Base-by-base conservation (phyloP, 2,329 filamentous ascomycete genomes). In the Emmonsiellopsis sp. region DNA sequence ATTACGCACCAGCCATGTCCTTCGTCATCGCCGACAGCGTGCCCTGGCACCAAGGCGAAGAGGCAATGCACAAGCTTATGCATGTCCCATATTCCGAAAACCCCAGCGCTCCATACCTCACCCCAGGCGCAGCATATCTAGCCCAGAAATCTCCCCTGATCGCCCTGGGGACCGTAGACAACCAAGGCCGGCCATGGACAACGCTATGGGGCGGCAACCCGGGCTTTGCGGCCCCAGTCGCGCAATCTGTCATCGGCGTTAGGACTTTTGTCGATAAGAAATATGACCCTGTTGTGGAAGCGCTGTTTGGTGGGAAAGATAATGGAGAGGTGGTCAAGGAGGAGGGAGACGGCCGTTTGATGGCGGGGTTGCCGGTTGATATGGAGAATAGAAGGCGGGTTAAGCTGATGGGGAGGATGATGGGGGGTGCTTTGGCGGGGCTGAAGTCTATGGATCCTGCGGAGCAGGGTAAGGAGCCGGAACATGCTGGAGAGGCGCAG, bases 181-280 rank as follows among this genome's bases (percentile, higher is more conserved):
- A 71, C 2, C 62, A 82, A 17, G 78, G 78, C 2, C 73, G 80
- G 17, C 87, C 86, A 1, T 94, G 88, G 88, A 86, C 85, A 13
- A 86, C 86, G 0, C 57, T 94, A 6, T 86, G 86, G 82, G 87
- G 87, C n/a, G 88, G 88, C 13, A 74, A 84, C 54, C 68, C 78
- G 1, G 86, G 86, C 0, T 87, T 92, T 59, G 81, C 82, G 0
- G 46, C 39, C 7, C 77, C 81, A 0, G 70, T 91, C 0, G 83
- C 81, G 2, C 74, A 79, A 42, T 77, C 74, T 1, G 75, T 88
- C 8, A 73, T 94, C 3, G 86, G 82, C 1, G 72, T 90, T 1
- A 76, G 77, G 44, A 80, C 79, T 4, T 65, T 75, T 0, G 82
- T 88, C 2, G 84, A 87, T 58, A 71, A 71, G 33, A 66, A 62